Base-by-base conservation (phyloP, 1,139 yeast genomes). In the Pichia sp. region DNA sequence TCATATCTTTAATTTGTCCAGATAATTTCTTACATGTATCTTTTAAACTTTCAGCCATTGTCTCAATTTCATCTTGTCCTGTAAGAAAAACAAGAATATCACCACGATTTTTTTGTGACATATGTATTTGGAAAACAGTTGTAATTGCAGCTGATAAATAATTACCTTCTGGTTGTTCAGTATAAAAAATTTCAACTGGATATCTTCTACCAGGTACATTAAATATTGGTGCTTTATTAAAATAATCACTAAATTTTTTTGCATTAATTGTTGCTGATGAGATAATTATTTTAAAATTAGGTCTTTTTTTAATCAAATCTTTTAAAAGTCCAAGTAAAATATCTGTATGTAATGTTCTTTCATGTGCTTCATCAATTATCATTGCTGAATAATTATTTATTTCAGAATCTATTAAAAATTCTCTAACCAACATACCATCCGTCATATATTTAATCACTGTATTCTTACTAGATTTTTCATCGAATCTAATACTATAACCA, bases 331-430 rank as follows among this genome's bases (percentile, higher is more conserved):
- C 95, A 41, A 92, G 68, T 22, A 90, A 61, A n/a, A 92, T 79
- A 63, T 92, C 98, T 0, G 97, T 90, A n/a, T 87, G 82, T 27
- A 90, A 66, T 0, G 97, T 90, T 47, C 98, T 74, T 62, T 92
- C 98, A 60, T 92, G 98, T 0, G 98, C 97, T 65, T 92, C 98
- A 65, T 92, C 98, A 53, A 92, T 85, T 84, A 92, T 87, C 45
- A 92, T 68, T 0, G 86, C 95, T 1, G 92, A 78, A 59, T 89
- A 90, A 4, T 68, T 66, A 0, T 76, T 66, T 5, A 90, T 66
- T 39, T 74, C 76, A 0, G 95, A 89, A 56, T 90, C 96, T 1
- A 74, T 72, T 41, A 89, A 64, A 58, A 89, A 84, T 64, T 92
- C 97, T 49, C 97, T 69, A 27, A 92, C 63, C 9, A 92, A 69